Base-by-base conservation (phyloP, 495 filamentous ascomycete genomes). In the Trichoderma asperelloides region DNA sequence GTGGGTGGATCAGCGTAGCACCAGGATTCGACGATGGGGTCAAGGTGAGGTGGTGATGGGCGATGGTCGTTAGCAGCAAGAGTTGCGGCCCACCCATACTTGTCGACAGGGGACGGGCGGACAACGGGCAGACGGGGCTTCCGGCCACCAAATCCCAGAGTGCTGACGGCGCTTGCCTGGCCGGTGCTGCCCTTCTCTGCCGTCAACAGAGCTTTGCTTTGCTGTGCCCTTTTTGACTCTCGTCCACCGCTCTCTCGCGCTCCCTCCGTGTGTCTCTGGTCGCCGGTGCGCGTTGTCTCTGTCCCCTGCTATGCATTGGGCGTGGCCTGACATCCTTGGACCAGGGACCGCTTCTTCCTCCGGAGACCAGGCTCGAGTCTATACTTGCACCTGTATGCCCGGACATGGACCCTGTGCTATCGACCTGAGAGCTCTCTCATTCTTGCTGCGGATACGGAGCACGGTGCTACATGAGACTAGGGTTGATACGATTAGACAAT, bases 401-500 rank as follows among this genome's bases (percentile, higher is more conserved):
- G 28, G 25, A 25, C 55, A 16, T 21, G 25, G 28, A 11, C 18
- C 49, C 49, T 55, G 23, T 60, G 25, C 27, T 30, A 30, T 60
- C 55, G 23, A 25, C 30, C 55, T 60, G 55, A 16, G 55, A 33
- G 27, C 49, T 5, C 16, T 5, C 55, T 60, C 55, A 15, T 25
- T 60, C 21, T 8, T 51, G 47, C 47, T 28, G 55, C 27, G 55
- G 55, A 15, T 60, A 28, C 27, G 55, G 55, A 60, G 25, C 55
- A 25, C 12, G 55, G 23, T 60, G 55, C 49, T 60, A 60, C 55
- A 30, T 60, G 25, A 25, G 55, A 30, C 55, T 30, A 60, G 55
- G 55, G 55, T 60, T 30, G 55, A 60, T 60, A 60, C 55, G 55
- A 60, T 60, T 60, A 60, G 55, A 60, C 55, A 60, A 60, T 60